Evolutionary conservation across 164 flowering plant species (phyloP).

Genomic region (Piper betle): DNA sequence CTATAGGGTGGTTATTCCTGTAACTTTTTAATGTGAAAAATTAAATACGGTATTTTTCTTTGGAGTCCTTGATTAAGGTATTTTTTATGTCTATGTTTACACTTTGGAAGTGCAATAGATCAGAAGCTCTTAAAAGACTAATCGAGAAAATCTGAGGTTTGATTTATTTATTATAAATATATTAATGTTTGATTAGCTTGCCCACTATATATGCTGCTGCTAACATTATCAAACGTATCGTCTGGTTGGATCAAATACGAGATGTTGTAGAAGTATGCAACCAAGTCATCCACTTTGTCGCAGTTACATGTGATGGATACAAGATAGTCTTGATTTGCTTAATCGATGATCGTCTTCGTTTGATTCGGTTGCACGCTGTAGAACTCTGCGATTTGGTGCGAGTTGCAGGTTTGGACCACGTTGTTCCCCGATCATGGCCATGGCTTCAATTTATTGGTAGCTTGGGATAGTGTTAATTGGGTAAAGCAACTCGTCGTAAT

Average conservation of each 20-base stretch:
- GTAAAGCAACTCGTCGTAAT: too few relatives aligned
- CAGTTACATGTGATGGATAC: conserved; percentile 42
- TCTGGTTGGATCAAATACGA: conserved; percentile 11
- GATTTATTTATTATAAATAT: too few relatives aligned
- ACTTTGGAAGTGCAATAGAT: too few relatives aligned
- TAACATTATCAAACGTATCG: conserved; percentile 25
- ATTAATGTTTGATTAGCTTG: conserved; percentile 14
- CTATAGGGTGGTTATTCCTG: too few relatives aligned
- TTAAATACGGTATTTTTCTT: too few relatives aligned
- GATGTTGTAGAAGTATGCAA: conserved; percentile 31
- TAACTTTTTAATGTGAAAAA: too few relatives aligned
- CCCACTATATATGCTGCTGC: conserved; percentile 31
- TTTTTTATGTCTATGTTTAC: too few relatives aligned
- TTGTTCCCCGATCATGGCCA: conserved; percentile 20
- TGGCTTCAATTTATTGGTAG: conserved; percentile 10
- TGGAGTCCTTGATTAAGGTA: too few relatives aligned
- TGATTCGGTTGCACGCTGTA: conserved; percentile 31
- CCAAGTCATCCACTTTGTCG: conserved; percentile 14
- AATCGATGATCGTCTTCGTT: conserved; percentile 14
- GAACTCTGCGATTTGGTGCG: conserved; percentile 25
- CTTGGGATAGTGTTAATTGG: too few relatives aligned
- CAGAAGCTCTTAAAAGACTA: too few relatives aligned
- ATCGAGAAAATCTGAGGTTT: too few relatives aligned
- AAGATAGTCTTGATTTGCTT: conserved; percentile 27
- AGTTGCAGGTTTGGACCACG: conserved; percentile 21